Evolutionary conservation across 768 basidiomycete genomes (phyloP).

Genomic region (Russula emetica): DNA sequence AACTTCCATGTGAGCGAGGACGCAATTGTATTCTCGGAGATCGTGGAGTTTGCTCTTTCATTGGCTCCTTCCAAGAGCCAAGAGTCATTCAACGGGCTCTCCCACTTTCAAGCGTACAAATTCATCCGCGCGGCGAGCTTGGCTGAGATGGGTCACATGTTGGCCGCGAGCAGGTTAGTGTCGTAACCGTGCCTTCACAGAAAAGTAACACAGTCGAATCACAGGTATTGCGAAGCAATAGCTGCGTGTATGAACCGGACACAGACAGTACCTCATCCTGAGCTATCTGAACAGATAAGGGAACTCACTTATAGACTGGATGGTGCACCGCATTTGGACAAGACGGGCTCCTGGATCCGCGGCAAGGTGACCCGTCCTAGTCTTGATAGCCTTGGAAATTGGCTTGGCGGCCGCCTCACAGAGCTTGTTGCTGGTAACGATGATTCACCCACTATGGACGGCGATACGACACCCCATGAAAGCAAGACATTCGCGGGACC

Average conservation of each 20-base stretch:
- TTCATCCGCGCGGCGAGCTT: slow-evolving; percentile 71
- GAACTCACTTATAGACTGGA: slow-evolving; percentile 74
- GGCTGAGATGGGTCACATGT: slow-evolving; percentile 77
- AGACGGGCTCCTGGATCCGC: slow-evolving; percentile 78
- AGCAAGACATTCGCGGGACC: slow-evolving; percentile 59
- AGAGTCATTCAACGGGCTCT: slow-evolving; percentile 75
- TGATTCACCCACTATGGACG: slow-evolving; percentile 32
- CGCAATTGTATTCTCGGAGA: slow-evolving; percentile 79
- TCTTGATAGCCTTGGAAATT: slow-evolving; percentile 84
- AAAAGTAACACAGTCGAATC: slow-evolving; percentile 5
- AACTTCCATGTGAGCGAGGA: slow-evolving; percentile 65
- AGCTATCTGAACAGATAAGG: slow-evolving; percentile 69
- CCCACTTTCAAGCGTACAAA: slow-evolving; percentile 85
- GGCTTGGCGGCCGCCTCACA: slow-evolving; percentile 88
- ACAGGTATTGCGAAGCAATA: slow-evolving; percentile 94
- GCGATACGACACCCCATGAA: slow-evolving; percentile 37
- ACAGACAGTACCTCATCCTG: slow-evolving; percentile 62
- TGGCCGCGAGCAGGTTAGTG: slow-evolving; percentile 66
- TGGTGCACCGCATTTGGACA: slow-evolving; percentile 69
- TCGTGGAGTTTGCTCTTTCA: slow-evolving; percentile 86
- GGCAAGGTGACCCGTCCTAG: slow-evolving; percentile 88
- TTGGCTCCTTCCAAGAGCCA: slow-evolving; percentile 74
- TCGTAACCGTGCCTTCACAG: slow-evolving; percentile 17
- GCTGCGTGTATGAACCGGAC: slow-evolving; percentile 55
- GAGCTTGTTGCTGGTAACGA: slow-evolving; percentile 93